Conservation (phyloP, 169 alveolate species). For the Plasmodium ovale region DNA sequence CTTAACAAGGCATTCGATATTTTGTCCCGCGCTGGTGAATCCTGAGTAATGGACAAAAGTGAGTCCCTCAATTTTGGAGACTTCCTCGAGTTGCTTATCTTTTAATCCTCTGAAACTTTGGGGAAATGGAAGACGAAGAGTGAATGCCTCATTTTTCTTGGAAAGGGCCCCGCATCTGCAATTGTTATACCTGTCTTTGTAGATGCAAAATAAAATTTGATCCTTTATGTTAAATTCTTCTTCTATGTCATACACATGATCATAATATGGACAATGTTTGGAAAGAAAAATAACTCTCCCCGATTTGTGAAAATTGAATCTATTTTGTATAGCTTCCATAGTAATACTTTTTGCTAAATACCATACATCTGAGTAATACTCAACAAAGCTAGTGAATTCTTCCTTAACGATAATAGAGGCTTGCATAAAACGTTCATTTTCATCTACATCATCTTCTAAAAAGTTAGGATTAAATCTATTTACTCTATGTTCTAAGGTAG, state of each 20-base stretch:
- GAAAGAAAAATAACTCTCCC: slow-evolving; percentile 83
- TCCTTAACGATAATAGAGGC: slow-evolving; percentile 86
- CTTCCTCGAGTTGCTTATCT: slow-evolving; percentile 79
- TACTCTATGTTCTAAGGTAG: slow-evolving; percentile 86
- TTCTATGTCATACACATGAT: slow-evolving; percentile 78
- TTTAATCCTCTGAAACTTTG: slow-evolving; percentile 83
- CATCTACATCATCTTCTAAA: slow-evolving; percentile 85
- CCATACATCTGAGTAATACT: slow-evolving; percentile 77
- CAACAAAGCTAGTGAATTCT: slow-evolving; percentile 78
- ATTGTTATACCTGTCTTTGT: slow-evolving; percentile 60
- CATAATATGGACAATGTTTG: slow-evolving; percentile 83
- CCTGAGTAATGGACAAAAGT: slow-evolving; percentile 85
- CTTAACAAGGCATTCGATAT: slow-evolving; percentile 60
- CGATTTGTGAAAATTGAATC: slow-evolving; percentile 82
- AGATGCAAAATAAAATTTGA: slow-evolving; percentile 75
- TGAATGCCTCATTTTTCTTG: slow-evolving; percentile 77
- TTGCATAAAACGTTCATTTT: slow-evolving; percentile 82
- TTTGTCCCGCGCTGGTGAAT: slow-evolving; percentile 86
- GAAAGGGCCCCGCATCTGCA: slow-evolving; percentile 78
- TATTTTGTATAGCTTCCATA: slow-evolving; percentile 74
- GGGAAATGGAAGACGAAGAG: slow-evolving; percentile 84
- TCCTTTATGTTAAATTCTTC: slow-evolving; percentile 76
- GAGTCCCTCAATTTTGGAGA: slow-evolving; percentile 81
- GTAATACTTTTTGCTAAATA: slow-evolving; percentile 77
- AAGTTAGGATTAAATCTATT: slow-evolving; percentile 91